These are phyloP conservation scores for Paraglomus occultum DNA, from an alignment of 192 early-diverging fungal species.

Conservation along the genomic window DNA sequence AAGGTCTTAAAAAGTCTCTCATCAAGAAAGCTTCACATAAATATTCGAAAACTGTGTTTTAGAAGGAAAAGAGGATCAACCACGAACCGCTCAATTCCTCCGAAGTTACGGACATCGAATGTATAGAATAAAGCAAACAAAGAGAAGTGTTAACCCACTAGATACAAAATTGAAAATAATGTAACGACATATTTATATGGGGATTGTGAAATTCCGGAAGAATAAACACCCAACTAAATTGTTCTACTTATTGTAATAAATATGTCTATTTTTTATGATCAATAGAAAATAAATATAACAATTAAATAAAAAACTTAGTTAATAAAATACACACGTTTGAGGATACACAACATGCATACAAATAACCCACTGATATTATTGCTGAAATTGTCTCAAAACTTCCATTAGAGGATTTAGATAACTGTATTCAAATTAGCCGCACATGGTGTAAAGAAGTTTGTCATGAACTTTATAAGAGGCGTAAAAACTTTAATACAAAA, in stretches of 20 bases:
- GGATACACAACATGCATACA: too few species aligned
- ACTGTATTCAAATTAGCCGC: too few species aligned
- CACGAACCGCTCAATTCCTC: slow-evolving; percentile 21
- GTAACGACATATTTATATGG: slow-evolving; percentile 23
- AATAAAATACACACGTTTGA: too few species aligned
- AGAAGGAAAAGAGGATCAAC: slow-evolving; percentile 25
- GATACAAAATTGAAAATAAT: slow-evolving; percentile 18
- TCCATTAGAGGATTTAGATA: too few species aligned
- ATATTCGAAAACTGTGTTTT: slow-evolving; percentile 29
- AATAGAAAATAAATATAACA: too few species aligned
- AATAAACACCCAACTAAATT: background rate
- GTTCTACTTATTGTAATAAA: background rate
- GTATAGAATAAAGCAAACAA: slow-evolving; percentile 28
- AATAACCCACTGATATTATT: too few species aligned
- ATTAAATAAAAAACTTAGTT: too few species aligned
- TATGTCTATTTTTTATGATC: background rate
- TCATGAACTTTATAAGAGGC: too few species aligned
- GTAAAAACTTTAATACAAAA: too few species aligned
- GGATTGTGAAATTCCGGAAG: slow-evolving; percentile 23
- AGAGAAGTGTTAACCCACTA: slow-evolving; percentile 24
- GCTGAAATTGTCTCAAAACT: too few species aligned
- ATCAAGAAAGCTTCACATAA: slow-evolving; percentile 25
- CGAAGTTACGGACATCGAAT: slow-evolving; percentile 26
- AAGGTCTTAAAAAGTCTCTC: slow-evolving; percentile 24
- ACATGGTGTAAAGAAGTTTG: too few species aligned